phyloP scores from a whole-genome alignment of 73 alveolate species.

The Uronychia binucleata region DNA sequence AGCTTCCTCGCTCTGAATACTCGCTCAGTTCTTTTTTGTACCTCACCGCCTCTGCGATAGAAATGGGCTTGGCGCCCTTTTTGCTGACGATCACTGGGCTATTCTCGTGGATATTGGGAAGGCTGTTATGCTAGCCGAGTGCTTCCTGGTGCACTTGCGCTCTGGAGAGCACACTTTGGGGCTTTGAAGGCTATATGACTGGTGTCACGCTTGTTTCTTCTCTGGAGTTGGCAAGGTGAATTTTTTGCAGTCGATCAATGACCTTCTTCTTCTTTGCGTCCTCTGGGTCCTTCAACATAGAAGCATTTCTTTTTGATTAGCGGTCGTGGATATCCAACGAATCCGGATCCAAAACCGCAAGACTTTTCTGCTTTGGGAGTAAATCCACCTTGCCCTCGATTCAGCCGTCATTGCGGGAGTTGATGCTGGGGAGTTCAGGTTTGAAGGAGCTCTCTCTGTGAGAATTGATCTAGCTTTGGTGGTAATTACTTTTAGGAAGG shows the following conservation, averaged over 20 bases:
- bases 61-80: background rate
- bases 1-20: background rate
- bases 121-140: background rate
- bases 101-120: background rate
- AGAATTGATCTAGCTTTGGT: background rate
- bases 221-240: background rate
- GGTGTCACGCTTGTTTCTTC: background rate
- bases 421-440: background rate
- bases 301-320: background rate
- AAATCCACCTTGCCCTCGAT: background rate
- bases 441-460: background rate
- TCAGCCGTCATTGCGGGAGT: background rate
- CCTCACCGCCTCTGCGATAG: background rate
- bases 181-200: background rate
- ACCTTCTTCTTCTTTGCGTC: background rate
- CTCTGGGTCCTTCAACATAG: background rate
- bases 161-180: background rate
- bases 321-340: too few relatives aligned
- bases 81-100: background rate
- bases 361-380: background rate
- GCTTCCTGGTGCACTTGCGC: background rate
- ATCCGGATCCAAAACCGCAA: too few relatives aligned
- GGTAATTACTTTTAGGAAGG: slow-evolving; percentile 45
- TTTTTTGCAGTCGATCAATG: background rate
- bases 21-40: background rate